A percentile compares a stretch with the other conserved stretches of the same genome.
Evolutionary conservation across 345 rosid species (phyloP).

Genomic region (Anacardium occidentale): DNA sequence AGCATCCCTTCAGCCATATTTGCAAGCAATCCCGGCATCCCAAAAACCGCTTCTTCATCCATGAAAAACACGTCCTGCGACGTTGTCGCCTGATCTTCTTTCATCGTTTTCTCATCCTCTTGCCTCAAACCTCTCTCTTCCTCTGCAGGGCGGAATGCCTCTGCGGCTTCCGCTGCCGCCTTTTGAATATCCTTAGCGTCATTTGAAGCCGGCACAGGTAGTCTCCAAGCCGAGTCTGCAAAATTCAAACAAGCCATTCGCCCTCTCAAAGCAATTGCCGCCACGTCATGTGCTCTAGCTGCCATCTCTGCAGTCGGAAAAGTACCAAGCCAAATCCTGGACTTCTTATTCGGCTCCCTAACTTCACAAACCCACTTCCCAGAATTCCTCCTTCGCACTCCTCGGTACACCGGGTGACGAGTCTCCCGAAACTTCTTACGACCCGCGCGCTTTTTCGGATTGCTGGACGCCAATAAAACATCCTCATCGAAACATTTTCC

Average conservation of each 20-base stretch:
- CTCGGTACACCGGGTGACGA: conserved; percentile 81
- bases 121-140: background rate
- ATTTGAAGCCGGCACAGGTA: conserved; percentile 60
- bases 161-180: conserved; percentile 71
- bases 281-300: conserved; percentile 91
- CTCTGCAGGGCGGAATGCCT: conserved; percentile 37
- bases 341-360: conserved; percentile 77
- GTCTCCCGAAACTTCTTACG: conserved; percentile 88
- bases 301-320: conserved; percentile 81
- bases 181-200: conserved; percentile 68
- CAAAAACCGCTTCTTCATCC: conserved; percentile 65
- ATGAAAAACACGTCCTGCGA: conserved; percentile 36
- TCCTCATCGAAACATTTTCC: conserved; percentile 50
- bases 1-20: conserved; percentile 83
- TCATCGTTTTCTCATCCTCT: background rate
- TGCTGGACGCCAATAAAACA: conserved; percentile 55
- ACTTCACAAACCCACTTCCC: conserved; percentile 95
- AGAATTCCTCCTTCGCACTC: conserved; percentile 64
- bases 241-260: conserved; percentile 82
- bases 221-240: conserved; percentile 80
- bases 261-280: conserved; percentile 71
- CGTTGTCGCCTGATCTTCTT: conserved; percentile 7
- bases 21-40: conserved; percentile 56
- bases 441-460: conserved; percentile 76
- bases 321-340: conserved; percentile 91